phyloP scores from a whole-genome alignment of 257 asterid species.

The Solanum arcanum region DNA sequence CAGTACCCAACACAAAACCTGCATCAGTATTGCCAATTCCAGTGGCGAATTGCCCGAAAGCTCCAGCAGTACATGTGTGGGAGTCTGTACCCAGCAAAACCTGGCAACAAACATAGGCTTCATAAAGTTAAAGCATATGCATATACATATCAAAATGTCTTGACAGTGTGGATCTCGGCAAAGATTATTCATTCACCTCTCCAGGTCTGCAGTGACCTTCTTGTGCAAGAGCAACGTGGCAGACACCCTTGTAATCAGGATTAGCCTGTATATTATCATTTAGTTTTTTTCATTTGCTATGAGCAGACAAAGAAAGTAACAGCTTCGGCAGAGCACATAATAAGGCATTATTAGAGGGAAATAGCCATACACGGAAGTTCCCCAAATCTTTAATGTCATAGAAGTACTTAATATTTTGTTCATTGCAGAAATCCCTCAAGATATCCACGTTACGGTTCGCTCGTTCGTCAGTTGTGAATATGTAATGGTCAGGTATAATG shows the following conservation, averaged over 20 bases:
- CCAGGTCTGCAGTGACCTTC: conserved; percentile 99
- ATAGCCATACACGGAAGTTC: conserved; percentile 57
- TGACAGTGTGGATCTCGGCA: neutral
- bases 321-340: neutral
- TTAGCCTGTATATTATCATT: conserved; percentile 51
- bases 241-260: conserved; percentile 96
- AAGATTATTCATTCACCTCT: conserved; percentile 41
- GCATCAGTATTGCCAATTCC: conserved; percentile 99
- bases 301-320: neutral
- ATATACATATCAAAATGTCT: neutral
- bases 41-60: conserved; percentile 93
- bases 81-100: conserved; percentile 92
- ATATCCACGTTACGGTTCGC: conserved; percentile 95
- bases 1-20: conserved; percentile 89
- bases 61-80: conserved; percentile 98
- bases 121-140: neutral
- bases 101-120: conserved; percentile 21
- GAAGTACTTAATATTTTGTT: conserved; percentile 84
- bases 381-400: conserved; percentile 90
- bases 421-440: conserved; percentile 86
- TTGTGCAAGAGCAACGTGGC: conserved; percentile 99
- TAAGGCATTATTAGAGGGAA: neutral
- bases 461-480: conserved; percentile 87
- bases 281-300: neutral
- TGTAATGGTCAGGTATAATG: conserved; percentile 86